Percentiles rank a stretch among this genome's conserved stretches.
phyloP scores from a whole-genome alignment of 805 yeast genomes.

The Vanderwaltozyma polyspora region DNA sequence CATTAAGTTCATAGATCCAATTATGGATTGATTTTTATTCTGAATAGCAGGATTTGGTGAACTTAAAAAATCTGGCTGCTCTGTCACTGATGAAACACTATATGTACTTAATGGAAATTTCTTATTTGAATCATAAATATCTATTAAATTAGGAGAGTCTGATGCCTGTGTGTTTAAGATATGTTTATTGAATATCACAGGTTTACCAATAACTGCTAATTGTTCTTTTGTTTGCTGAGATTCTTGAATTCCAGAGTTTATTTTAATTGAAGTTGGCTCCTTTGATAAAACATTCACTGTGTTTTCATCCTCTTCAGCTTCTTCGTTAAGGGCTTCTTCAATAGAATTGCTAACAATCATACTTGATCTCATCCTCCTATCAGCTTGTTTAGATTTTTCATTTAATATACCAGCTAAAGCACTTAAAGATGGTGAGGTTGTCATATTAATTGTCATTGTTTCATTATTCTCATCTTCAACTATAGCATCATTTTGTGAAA shows the following conservation, averaged over 20 bases:
- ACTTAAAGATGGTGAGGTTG: constrained; percentile 34
- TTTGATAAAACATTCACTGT: no score
- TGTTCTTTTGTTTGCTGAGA: no score
- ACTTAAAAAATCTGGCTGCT: constrained; percentile 23
- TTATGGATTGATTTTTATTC: background rate
- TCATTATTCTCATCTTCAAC: constrained; percentile 5
- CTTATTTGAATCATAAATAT: constrained; percentile 23
- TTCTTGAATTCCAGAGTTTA: background rate
- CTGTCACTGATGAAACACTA: constrained; percentile 1
- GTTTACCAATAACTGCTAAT: no score
- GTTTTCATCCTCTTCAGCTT: background rate
- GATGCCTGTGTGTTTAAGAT: background rate
- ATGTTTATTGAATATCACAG: background rate
- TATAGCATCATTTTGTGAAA: constrained; percentile 1
- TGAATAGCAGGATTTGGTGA: constrained; percentile 14
- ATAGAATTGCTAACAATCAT: constrained; percentile 10
- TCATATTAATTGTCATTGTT: constrained; percentile 26
- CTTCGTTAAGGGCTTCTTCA: constrained; percentile 16
- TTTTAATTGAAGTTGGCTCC: background rate
- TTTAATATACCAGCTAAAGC: constrained; percentile 33
- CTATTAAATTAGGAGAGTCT: constrained; percentile 29
- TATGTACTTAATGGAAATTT: background rate
- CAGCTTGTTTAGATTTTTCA: constrained; percentile 27
- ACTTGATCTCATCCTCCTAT: constrained; percentile 12
- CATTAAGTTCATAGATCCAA: background rate